Evolutionary conservation across 257 asterid genomes (phyloP).

Genomic region (Avicennia marina): DNA sequence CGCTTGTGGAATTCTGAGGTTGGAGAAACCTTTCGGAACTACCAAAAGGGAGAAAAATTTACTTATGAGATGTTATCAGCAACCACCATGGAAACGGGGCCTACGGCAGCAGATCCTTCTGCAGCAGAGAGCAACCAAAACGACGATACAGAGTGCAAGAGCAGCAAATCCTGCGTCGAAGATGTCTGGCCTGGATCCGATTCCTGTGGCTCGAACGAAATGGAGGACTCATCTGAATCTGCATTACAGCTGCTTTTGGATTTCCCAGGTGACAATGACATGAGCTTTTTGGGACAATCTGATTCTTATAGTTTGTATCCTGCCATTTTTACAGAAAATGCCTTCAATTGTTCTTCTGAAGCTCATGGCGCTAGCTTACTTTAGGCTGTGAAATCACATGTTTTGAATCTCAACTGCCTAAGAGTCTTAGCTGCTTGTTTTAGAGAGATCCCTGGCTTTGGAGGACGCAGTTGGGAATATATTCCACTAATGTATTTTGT

Average conservation of each 20-base stretch:
- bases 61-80: conserved; percentile 48
- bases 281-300: conserved; percentile 70
- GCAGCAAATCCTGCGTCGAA: conserved; percentile 12
- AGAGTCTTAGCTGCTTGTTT: background rate
- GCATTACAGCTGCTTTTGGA: conserved; percentile 80
- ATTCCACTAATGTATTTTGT: background rate
- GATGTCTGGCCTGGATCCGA: conserved; percentile 26
- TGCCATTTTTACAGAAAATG: conserved; percentile 18
- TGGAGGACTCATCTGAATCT: conserved; percentile 84
- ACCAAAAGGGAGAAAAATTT: conserved; percentile 27
- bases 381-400: background rate
- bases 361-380: conserved; percentile 12
- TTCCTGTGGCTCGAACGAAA: conserved; percentile 44
- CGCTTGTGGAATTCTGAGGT: conserved; percentile 87
- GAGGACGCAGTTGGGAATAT: too few relatives aligned
- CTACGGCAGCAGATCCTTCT: background rate
- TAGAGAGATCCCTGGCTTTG: background rate
- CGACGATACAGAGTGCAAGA: conserved; percentile 29
- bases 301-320: conserved; percentile 37
- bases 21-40: conserved; percentile 67
- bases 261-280: conserved; percentile 66
- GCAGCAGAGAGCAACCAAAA: background rate
- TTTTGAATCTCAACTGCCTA: background rate
- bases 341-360: conserved; percentile 8
- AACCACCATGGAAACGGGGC: conserved; percentile 32